Conservation (phyloP, 768 basidiomycete genomes). For the Phaeotremella fagi region DNA sequence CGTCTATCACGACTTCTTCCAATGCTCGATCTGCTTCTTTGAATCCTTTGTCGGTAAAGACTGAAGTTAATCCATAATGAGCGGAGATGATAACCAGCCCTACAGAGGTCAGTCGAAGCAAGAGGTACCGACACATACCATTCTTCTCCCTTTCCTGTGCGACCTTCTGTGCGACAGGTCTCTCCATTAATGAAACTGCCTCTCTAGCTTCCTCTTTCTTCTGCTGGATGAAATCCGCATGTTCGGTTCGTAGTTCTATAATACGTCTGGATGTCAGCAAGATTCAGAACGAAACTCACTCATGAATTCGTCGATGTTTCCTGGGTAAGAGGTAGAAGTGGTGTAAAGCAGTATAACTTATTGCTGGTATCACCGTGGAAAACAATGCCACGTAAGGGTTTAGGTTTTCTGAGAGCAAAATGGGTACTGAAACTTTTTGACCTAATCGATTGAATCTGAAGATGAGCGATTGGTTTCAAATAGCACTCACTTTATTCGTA, state of each 20-base stretch:
- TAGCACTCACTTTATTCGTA: constrained; percentile 36
- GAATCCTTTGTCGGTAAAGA: constrained; percentile 40
- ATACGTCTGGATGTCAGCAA: constrained; percentile 58
- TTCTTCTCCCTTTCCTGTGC: constrained; percentile 62
- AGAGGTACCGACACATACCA: constrained; percentile 57
- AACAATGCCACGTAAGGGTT: constrained; percentile 41
- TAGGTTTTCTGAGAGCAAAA: constrained; percentile 45
- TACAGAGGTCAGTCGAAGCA: constrained; percentile 37
- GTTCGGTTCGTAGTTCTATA: constrained; percentile 59
- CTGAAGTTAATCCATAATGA: constrained; percentile 58
- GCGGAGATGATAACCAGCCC: constrained; percentile 75
- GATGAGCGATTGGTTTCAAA: neutral
- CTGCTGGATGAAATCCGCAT: constrained; percentile 63
- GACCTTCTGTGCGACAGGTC: constrained; percentile 62
- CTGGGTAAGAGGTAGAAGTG: constrained; percentile 47
- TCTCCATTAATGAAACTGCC: constrained; percentile 60
- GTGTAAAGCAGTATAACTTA: constrained; percentile 45
- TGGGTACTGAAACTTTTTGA: constrained; percentile 45
- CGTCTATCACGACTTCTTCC: constrained; percentile 63
- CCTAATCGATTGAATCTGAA: constrained; percentile 48
- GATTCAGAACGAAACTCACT: constrained; percentile 45
- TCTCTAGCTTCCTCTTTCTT: constrained; percentile 62
- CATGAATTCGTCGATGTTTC: constrained; percentile 33
- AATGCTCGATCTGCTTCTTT: constrained; percentile 50
- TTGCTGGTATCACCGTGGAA: constrained; percentile 46